Evolutionary conservation across 169 alveolate genomes (phyloP), one percentile per base, ranked within the genome.

Genomic region (Plasmodium coatneyi): DNA sequence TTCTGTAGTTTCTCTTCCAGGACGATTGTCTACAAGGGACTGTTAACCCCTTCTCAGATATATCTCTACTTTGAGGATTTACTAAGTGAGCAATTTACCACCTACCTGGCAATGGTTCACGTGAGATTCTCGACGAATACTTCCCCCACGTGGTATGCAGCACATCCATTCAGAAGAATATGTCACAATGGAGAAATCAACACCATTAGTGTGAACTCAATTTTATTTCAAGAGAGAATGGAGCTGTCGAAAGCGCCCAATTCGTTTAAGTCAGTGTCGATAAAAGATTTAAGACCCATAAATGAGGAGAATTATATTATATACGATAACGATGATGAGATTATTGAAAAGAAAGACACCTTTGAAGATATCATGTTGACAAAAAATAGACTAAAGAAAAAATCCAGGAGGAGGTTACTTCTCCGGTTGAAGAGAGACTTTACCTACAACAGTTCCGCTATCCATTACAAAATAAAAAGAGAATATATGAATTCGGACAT

Each of bases 181-280:
- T 93, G 96, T 43, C 96, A 93, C 84, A 93, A 93, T 87, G 96
- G 96, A 6, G 96, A 93, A 79, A 93, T 93, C 43, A 94, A 87
- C 56, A 89, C 93, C 7, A 81, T 94, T 46, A 70, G 94, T 49
- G 97, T 95, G 30, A 95, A 95, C 32, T 80, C 95, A 19, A 25
- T 91, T 19, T 81, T 91, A 80, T 91, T 91, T 41, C 74, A 91
- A 56, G 92, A 66, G 60, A 83, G 95, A 10, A 80, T 91, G 92
- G 56, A 80, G 16, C 43, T 49, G 52, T 92, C 95, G 5, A 91
- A 80, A 91, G 66, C 95, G 0, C 95, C 95, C 72, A 19, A 36
- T 25, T 91, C 41, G 34, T 91, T 91, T 32, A 91, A 91, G 71
- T 80, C 92, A 3, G 95, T 91, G 16, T 46, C 91, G 2, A 91